A percentile compares a stretch with the other conserved stretches of the same genome.
Conservation (phyloP, 2,329 filamentous ascomycete species). For the Penicillium sumatraense region DNA sequence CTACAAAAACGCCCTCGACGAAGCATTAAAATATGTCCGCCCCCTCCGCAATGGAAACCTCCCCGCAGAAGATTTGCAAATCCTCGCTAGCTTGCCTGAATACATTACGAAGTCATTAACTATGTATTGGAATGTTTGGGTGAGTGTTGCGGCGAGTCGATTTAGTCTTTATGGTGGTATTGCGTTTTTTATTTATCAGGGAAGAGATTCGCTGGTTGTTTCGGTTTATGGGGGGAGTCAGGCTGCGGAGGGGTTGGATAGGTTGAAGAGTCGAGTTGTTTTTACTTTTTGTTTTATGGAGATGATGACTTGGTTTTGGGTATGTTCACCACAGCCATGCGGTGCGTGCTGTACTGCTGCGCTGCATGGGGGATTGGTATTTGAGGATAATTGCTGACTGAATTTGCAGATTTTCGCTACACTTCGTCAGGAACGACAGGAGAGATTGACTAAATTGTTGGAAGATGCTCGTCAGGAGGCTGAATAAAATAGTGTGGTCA, state of each 20-base stretch:
- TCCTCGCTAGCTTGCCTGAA: conserved; percentile 24
- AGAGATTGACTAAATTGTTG: conserved; percentile 28
- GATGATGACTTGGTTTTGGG: conserved; percentile 86
- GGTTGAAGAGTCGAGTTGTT: conserved; percentile 80
- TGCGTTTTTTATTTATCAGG: conserved; percentile 44
- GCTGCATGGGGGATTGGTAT: too few species aligned
- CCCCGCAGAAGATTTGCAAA: conserved; percentile 27
- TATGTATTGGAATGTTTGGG: conserved; percentile 46
- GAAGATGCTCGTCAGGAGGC: conserved; percentile 23
- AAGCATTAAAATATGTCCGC: conserved; percentile 53
- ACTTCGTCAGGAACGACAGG: conserved; percentile 43
- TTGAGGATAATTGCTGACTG: conserved; percentile 11
- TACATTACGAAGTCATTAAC: conserved; percentile 32
- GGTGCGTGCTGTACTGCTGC: background rate
- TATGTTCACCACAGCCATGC: conserved; percentile 48
- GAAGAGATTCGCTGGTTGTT: conserved; percentile 24
- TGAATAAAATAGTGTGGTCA: background rate
- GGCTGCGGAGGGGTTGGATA: conserved; percentile 57
- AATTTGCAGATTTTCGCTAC: conserved; percentile 38
- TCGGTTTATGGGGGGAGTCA: conserved; percentile 26
- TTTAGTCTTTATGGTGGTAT: conserved; percentile 44
- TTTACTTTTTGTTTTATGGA: conserved; percentile 87
- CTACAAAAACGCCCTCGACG: conserved; percentile 69
- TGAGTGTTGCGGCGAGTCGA: conserved; percentile 38
- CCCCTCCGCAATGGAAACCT: conserved; percentile 29